Percentiles rank a stretch among this genome's conserved stretches.
phyloP scores from a whole-genome alignment of 2,329 filamentous ascomycete genomes.

The Colletotrichum nymphaeae region DNA sequence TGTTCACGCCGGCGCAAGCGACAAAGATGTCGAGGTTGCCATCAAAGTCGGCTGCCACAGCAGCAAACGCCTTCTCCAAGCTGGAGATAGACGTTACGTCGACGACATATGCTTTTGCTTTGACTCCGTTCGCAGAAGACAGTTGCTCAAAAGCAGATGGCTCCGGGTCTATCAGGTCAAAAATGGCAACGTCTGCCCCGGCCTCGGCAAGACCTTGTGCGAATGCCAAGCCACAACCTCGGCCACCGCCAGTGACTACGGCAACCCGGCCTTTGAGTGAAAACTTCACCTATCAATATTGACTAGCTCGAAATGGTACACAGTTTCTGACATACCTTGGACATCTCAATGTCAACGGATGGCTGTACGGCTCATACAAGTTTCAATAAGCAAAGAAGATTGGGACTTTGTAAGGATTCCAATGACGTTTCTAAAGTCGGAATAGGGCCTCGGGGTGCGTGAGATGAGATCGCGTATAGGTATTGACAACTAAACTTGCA shows the following conservation, averaged over 20 bases:
- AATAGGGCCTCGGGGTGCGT: background rate
- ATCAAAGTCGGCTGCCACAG: constrained; percentile 41
- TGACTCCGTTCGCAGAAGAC: background rate
- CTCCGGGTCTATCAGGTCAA: constrained; percentile 25
- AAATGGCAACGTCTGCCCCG: constrained; percentile 26
- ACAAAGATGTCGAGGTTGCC: constrained; percentile 47
- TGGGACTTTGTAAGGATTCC: background rate
- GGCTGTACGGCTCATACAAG: background rate
- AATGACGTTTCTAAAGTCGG: background rate
- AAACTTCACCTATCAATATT: constrained; percentile 48
- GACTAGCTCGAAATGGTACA: background rate
- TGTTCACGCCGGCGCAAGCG: constrained; percentile 49
- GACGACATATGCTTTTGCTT: constrained; percentile 8
- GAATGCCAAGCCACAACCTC: constrained; percentile 54
- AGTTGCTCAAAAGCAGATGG: constrained; percentile 12
- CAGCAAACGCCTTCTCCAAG: constrained; percentile 4
- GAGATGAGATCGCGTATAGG: background rate
- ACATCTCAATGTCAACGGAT: background rate
- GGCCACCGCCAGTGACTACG: constrained; percentile 57
- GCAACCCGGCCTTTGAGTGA: constrained; percentile 59
- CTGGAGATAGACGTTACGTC: constrained; percentile 17
- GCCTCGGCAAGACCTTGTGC: constrained; percentile 28
- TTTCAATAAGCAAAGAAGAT: background rate
- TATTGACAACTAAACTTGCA: background rate
- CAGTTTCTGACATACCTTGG: background rate